These are phyloP conservation scores for Suillus plorans DNA, from an alignment of 768 basidiomycete species.

Conservation along the genomic window DNA sequence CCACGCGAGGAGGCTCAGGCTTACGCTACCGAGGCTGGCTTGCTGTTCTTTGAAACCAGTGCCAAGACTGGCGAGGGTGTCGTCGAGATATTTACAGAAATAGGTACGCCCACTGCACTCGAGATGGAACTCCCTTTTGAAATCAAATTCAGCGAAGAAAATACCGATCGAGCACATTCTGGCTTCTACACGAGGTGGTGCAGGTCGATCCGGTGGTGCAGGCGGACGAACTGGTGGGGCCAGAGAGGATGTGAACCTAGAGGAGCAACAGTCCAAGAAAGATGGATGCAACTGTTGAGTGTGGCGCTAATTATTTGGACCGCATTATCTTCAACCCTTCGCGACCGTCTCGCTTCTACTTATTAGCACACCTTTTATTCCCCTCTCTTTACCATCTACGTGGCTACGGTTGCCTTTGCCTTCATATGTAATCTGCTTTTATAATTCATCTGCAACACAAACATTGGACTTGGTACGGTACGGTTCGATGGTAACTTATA, in stretches of 20 bases:
- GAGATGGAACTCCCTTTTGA: neutral
- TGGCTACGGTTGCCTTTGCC: constrained; percentile 19
- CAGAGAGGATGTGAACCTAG: constrained; percentile 63
- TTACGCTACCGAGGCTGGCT: constrained; percentile 91
- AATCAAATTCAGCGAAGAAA: constrained; percentile 59
- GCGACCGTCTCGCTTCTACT: neutral
- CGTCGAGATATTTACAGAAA: constrained; percentile 96
- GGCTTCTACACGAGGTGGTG: constrained; percentile 72
- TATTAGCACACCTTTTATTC: constrained; percentile 1
- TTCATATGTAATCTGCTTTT: constrained; percentile 28
- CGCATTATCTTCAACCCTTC: constrained; percentile 18
- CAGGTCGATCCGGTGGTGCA: constrained; percentile 59
- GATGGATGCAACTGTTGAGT: constrained; percentile 81
- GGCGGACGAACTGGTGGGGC: constrained; percentile 51
- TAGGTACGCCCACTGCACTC: constrained; percentile 56
- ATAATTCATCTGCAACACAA: constrained; percentile 23
- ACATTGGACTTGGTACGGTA: constrained; percentile 13
- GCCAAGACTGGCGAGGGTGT: constrained; percentile 97
- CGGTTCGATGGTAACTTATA: constrained; percentile 2
- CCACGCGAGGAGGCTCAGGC: constrained; percentile 93
- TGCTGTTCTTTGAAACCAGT: constrained; percentile 96
- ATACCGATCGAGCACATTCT: constrained; percentile 93
- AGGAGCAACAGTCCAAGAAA: constrained; percentile 66
- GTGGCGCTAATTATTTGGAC: constrained; percentile 10
- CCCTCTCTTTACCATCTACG: constrained; percentile 18